These are phyloP conservation scores for Discostella stelligeroides DNA, from an alignment of 108 stramenopile species.

Conservation along the genomic window DNA sequence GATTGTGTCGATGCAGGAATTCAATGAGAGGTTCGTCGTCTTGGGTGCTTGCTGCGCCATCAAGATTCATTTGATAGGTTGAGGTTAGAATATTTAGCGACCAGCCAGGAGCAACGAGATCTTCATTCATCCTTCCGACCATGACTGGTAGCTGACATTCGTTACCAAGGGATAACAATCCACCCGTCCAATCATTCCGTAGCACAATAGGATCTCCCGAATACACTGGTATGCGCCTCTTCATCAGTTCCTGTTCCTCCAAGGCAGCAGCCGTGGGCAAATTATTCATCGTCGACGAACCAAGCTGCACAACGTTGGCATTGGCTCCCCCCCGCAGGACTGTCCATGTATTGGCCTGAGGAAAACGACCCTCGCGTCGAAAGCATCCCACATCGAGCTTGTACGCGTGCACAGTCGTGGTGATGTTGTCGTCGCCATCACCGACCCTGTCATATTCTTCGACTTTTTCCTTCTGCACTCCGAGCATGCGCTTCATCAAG, in stretches of 20 bases:
- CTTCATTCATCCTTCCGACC: conserved; percentile 37
- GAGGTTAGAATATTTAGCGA: conserved; percentile 38
- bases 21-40: conserved; percentile 52
- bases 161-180: conserved; percentile 59
- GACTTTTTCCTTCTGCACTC: conserved; percentile 26
- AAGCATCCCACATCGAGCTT: conserved; percentile 44
- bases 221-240: conserved; percentile 46
- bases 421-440: neutral
- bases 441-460: neutral
- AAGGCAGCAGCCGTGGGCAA: conserved; percentile 13
- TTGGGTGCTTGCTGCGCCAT: conserved; percentile 38
- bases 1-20: conserved; percentile 54
- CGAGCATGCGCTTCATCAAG: conserved; percentile 33
- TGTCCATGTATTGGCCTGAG: conserved; percentile 41
- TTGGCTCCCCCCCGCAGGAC: conserved; percentile 37
- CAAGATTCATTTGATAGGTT: conserved; percentile 42
- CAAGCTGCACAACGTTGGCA: conserved; percentile 35
- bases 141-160: conserved; percentile 19
- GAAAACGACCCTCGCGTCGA: conserved; percentile 35
- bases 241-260: conserved; percentile 5
- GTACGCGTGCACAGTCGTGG: neutral
- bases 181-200: conserved; percentile 66
- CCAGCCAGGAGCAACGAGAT: conserved; percentile 24
- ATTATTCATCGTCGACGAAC: conserved; percentile 6
- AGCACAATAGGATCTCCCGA: conserved; percentile 70